Evolutionary conservation across 345 rosid genomes (phyloP).

Genomic region (Citrus unshiu): DNA sequence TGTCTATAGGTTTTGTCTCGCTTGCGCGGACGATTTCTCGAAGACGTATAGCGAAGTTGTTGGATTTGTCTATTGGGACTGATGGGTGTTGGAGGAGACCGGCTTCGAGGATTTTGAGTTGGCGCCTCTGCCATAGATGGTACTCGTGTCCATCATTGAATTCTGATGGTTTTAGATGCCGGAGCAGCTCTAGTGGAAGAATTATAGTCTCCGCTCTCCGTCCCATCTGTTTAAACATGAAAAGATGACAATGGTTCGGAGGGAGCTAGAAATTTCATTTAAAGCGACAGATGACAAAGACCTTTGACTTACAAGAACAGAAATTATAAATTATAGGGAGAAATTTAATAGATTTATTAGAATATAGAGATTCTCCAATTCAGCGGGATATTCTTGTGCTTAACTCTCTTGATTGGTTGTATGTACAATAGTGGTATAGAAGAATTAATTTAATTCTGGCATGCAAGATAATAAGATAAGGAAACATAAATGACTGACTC

Average conservation of each 20-base stretch:
- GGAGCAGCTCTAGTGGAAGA: constrained; percentile 85
- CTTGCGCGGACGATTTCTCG: constrained; percentile 52
- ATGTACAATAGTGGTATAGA: too few relatives aligned
- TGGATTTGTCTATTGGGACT: constrained; percentile 62
- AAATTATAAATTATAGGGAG: too few relatives aligned
- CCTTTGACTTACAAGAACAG: too few relatives aligned
- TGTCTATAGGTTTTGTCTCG: constrained; percentile 52
- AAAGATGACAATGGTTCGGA: neutral
- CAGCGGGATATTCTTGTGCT: too few relatives aligned
- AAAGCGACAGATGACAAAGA: too few relatives aligned
- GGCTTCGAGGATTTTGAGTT: constrained; percentile 68
- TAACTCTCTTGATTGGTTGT: too few relatives aligned
- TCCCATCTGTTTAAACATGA: constrained; percentile 45
- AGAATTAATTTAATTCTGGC: too few relatives aligned
- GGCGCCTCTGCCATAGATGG: constrained; percentile 82
- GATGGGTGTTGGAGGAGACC: constrained; percentile 77
- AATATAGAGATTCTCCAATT: too few relatives aligned
- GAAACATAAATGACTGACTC: too few relatives aligned
- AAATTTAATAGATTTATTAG: too few relatives aligned
- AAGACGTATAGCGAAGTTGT: constrained; percentile 47
- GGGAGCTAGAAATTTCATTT: too few relatives aligned
- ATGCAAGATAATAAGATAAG: too few relatives aligned
- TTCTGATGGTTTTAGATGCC: constrained; percentile 76
- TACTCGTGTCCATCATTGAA: constrained; percentile 66
- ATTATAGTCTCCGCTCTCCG: constrained; percentile 82